These are phyloP conservation scores for Lenzites betulinus DNA, from an alignment of 768 basidiomycete genomes.

Conservation along the genomic window DNA sequence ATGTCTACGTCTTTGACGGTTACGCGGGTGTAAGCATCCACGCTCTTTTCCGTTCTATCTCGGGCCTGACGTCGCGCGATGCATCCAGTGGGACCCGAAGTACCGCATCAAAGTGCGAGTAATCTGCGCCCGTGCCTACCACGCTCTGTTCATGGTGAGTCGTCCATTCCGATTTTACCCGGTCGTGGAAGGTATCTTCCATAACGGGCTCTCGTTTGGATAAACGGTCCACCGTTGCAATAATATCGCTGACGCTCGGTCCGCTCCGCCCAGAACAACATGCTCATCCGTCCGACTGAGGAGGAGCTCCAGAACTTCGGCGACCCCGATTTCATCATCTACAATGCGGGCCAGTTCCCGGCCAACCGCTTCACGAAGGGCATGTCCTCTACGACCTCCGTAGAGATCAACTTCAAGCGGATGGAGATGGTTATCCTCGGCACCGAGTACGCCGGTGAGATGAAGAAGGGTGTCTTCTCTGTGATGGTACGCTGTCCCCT, in stretches of 20 bases:
- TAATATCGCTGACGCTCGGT: constrained; percentile 14
- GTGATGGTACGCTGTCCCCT: constrained; percentile 70
- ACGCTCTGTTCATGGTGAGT: constrained; percentile 96
- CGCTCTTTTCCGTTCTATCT: not conserved
- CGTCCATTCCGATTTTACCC: constrained; percentile 14
- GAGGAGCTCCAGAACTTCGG: constrained; percentile 94
- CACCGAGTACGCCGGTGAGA: constrained; percentile 97
- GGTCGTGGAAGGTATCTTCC: constrained; percentile 3
- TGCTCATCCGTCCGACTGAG: constrained; percentile 97
- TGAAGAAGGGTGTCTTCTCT: constrained; percentile 99
- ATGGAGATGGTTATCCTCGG: constrained; percentile 99
- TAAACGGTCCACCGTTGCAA: constrained; percentile 10
- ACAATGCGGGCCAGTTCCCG: constrained; percentile 99
- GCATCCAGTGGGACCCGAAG: constrained; percentile 87
- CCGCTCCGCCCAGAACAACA: constrained; percentile 73
- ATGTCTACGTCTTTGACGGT: constrained; percentile 98
- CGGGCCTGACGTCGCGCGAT: not conserved
- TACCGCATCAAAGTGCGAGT: constrained; percentile 99
- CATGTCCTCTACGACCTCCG: constrained; percentile 98
- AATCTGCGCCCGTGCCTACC: constrained; percentile 97
- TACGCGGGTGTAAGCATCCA: constrained; percentile 72
- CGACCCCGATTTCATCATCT: constrained; percentile 99
- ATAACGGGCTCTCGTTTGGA: constrained; percentile 6
- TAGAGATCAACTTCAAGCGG: constrained; percentile 99
- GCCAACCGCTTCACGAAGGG: constrained; percentile 99